These are phyloP conservation scores for Microdochium trichocladiopsis DNA, from an alignment of 2,329 filamentous ascomycete species.

Conservation along the genomic window DNA sequence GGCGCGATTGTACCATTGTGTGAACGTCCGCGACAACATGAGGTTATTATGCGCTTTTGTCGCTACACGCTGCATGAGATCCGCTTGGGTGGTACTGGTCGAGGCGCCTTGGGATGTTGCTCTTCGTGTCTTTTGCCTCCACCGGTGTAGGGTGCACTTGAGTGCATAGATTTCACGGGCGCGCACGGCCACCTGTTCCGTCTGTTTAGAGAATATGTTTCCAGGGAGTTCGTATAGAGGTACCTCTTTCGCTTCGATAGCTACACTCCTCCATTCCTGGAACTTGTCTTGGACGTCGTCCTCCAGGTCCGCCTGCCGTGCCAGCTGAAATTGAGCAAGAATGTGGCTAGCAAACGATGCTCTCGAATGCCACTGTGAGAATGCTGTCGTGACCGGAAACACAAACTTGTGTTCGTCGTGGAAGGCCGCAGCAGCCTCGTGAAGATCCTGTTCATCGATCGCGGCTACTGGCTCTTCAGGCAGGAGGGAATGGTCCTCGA, in stretches of 20 bases:
- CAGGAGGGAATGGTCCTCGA: not conserved
- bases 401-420: not conserved
- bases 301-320: not conserved
- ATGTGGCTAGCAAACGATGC: not conserved
- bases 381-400: not conserved
- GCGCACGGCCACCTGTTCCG: not conserved
- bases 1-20: not conserved
- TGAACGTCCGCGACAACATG: constrained; percentile 1
- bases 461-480: not conserved
- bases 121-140: not conserved
- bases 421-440: not conserved
- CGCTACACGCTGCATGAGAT: not conserved
- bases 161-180: not conserved
- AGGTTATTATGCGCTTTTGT: not conserved
- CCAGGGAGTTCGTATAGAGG: not conserved
- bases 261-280: not conserved
- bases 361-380: not conserved
- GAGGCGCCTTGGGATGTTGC: not conserved
- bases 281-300: not conserved
- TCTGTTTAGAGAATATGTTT: not conserved
- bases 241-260: not conserved
- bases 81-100: not conserved
- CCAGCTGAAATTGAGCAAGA: not conserved
- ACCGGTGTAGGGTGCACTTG: not conserved
- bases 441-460: not conserved